These are phyloP conservation scores for Rubia tinctorum DNA, from an alignment of 305 asterid genomes.

Conservation along the genomic window DNA sequence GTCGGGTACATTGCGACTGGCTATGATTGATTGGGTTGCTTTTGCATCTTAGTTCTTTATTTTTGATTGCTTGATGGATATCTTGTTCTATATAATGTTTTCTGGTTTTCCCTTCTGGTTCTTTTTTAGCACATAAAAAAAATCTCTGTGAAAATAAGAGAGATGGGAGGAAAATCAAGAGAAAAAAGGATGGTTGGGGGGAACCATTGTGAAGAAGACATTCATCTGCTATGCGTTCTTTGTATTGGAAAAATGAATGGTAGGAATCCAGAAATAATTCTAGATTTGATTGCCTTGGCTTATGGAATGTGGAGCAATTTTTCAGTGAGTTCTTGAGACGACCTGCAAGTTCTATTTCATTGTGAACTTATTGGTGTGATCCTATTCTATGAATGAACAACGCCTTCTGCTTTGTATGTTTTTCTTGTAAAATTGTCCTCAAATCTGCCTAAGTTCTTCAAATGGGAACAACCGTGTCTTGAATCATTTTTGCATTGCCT, in stretches of 20 bases:
- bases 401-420: background rate
- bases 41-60: conserved; percentile 35
- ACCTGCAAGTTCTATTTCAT: background rate
- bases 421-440: background rate
- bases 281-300: background rate
- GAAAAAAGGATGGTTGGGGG: background rate
- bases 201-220: background rate
- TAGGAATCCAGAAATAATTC: background rate
- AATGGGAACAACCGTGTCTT: too few species aligned
- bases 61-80: conserved; percentile 34
- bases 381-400: background rate
- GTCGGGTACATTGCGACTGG: conserved; percentile 27
- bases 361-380: background rate
- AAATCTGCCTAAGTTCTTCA: background rate
- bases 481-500: too few species aligned
- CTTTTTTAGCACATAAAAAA: background rate
- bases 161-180: background rate
- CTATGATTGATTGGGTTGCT: conserved; percentile 30
- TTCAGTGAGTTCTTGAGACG: too few species aligned
- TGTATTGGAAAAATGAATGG: background rate
- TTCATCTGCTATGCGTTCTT: background rate
- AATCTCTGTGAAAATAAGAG: background rate
- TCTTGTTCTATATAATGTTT: conserved; percentile 24
- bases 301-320: background rate
- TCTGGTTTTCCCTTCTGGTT: conserved; percentile 17